Conservation (phyloP, 305 asterid species). For the Fraxinus xanthoxyloides region DNA sequence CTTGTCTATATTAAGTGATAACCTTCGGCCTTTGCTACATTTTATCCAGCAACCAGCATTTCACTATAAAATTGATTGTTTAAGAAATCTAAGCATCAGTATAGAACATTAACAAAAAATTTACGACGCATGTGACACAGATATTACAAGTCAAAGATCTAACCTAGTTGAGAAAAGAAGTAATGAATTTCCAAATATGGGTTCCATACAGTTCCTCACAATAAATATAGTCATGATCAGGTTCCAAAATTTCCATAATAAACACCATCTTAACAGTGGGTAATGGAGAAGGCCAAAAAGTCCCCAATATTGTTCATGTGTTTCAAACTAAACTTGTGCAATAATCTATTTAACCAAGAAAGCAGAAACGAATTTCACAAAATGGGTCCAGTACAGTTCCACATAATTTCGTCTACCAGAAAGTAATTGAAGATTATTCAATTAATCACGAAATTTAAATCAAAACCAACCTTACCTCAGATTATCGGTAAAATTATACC, state of each 20-base stretch:
- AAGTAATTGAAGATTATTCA: background rate
- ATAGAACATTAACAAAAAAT: background rate
- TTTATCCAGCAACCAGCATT: background rate
- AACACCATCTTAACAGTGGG: background rate
- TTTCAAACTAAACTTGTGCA: background rate
- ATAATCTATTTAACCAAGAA: constrained; percentile 1
- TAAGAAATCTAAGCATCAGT: background rate
- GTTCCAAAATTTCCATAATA: background rate
- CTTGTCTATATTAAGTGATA: background rate
- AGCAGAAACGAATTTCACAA: constrained; percentile 14
- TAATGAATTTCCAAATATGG: constrained; percentile 4
- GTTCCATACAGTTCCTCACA: constrained; percentile 2
- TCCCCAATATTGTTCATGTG: background rate
- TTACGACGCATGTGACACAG: background rate
- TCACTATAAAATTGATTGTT: background rate
- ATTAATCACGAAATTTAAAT: background rate
- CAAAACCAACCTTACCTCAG: constrained; percentile 8
- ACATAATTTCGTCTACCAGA: background rate
- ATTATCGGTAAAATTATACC: constrained; percentile 32
- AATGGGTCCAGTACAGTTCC: constrained; percentile 3
- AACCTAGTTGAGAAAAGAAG: background rate
- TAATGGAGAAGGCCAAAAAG: background rate
- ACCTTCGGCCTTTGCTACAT: background rate
- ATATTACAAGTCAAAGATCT: constrained; percentile 18
- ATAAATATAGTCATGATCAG: background rate